Base-by-base conservation (phyloP, 78 protist species). In the Guillardia theta region DNA sequence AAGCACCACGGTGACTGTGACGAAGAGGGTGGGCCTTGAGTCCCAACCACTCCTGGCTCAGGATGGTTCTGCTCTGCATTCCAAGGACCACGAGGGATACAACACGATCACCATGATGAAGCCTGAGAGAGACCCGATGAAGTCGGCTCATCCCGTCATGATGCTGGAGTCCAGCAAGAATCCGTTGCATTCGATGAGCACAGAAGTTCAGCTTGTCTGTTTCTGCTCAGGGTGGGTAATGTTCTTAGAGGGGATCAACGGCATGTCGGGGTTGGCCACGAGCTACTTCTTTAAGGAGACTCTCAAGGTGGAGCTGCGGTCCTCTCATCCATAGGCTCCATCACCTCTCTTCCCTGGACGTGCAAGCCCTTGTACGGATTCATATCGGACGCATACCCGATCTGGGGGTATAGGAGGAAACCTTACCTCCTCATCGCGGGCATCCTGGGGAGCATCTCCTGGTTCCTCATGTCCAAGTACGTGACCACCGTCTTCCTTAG, bases 311-410 rank as follows among this genome's bases (percentile, higher is more conserved):
- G 46, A 39, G 8, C 90, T 0, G 90, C 90, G 37, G 24, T 30
- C 18, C 48, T 80, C 37, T n/a, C 90, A 2, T 80, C 90, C 36
- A 80, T 80, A 22, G 12, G 44, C 44, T 80, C 90, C 90, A 44
- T 80, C 90, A 44, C 90, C 36, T 19, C 90, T 18, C 22, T 80
- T 0, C 90, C 90, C 37, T 80, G 90, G 90, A 44, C 90, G 30
- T 44, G 46, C 53, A 80, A 80, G 10, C 90, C 90, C 30, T 37
- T 80, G 33, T 80, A 44, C 90, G 90, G 90, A n/a, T 80, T 80
- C 50, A 80, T 80, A 0, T 80, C 90, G 0, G 90, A 80, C 10
- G 90, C 43, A 1, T 80, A 45, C 37, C 90, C 90, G 45, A 15
- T 80, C 24, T 43, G 39, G 43, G 90, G 90, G 10, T 80, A 80